Conservation (phyloP, 805 yeast species). For the Candida orba region DNA sequence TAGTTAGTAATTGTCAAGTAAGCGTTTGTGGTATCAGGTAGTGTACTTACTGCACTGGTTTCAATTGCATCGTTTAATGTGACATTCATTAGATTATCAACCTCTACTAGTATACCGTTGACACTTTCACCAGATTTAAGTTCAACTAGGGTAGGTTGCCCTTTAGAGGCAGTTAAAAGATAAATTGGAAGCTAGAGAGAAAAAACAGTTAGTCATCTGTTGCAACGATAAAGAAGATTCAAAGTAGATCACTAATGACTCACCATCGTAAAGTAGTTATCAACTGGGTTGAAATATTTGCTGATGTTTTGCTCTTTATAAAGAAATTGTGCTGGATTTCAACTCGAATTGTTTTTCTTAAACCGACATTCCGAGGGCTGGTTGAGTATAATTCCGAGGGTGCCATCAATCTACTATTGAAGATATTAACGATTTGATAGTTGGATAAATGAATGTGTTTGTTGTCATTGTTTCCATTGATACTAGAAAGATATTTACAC, state of each 20-base stretch:
- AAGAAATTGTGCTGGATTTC: no score
- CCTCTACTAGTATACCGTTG: conserved; percentile 74
- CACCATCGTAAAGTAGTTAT: not conserved
- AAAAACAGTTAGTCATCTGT: conserved; percentile 3
- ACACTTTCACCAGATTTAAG: conserved; percentile 87
- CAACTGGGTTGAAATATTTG: no score
- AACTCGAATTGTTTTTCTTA: no score
- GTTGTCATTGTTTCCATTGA: no score
- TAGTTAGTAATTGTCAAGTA: conserved; percentile 3
- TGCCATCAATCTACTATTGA: no score
- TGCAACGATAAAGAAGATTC: not conserved
- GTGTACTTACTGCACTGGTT: conserved; percentile 36
- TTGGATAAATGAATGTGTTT: no score
- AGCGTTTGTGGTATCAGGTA: not conserved
- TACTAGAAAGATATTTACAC: no score
- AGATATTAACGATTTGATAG: no score
- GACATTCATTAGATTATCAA: conserved; percentile 95
- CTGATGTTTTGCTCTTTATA: no score
- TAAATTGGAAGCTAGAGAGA: conserved; percentile 73
- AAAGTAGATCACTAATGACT: not conserved
- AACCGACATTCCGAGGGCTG: not conserved
- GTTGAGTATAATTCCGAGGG: no score
- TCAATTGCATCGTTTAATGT: conserved; percentile 72
- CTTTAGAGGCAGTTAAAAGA: conserved; percentile 83
- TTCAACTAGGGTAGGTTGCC: conserved; percentile 81